A percentile compares a stretch with the other conserved stretches of the same genome.
Conservation (phyloP, 2,329 filamentous ascomycete species). For the Ophiocordyceps australis region DNA sequence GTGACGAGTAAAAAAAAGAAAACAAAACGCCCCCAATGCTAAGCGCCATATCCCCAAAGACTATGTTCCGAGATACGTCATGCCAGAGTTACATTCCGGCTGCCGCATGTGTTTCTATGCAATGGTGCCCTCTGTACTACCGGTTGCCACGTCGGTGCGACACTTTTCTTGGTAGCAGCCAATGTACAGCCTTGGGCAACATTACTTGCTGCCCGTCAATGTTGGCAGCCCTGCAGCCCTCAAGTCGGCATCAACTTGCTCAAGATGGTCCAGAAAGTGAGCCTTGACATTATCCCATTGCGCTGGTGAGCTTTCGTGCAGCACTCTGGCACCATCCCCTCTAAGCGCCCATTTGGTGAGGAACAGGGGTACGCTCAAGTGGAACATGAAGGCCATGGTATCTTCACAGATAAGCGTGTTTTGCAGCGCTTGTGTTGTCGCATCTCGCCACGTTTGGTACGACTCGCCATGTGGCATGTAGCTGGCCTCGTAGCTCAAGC, state of each 20-base stretch:
- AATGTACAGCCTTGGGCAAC: no score
- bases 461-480: constrained; percentile 18
- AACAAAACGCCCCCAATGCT: no score
- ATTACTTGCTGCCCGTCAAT: neutral
- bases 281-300: constrained; percentile 9
- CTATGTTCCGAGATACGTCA: no score
- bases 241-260: constrained; percentile 8
- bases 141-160: no score
- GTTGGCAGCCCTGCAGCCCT: constrained; percentile 4
- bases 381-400: constrained; percentile 29
- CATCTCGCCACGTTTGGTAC: constrained; percentile 11
- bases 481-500: constrained; percentile 13
- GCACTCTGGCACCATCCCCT: constrained; percentile 5
- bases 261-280: constrained; percentile 9
- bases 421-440: constrained; percentile 10
- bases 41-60: no score
- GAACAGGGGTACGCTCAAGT: constrained; percentile 7
- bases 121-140: no score
- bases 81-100: no score
- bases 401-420: constrained; percentile 3
- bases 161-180: no score
- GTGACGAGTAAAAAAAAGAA: no score
- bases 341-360: constrained; percentile 8
- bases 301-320: constrained; percentile 4
- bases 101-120: no score